Evolutionary conservation across 495 filamentous ascomycete species (phyloP).

Genomic region (Elasticomyces elasticus): DNA sequence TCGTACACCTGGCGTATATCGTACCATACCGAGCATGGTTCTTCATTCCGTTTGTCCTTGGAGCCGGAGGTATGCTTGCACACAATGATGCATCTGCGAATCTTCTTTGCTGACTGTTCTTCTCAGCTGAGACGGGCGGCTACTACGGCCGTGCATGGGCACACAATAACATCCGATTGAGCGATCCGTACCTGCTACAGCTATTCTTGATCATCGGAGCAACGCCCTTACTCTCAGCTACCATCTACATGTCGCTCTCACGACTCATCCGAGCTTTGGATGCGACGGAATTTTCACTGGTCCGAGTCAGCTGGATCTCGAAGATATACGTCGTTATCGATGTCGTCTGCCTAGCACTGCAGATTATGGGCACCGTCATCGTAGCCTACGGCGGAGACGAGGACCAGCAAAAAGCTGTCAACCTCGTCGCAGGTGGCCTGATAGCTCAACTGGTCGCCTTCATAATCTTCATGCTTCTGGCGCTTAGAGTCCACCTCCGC

Average conservation of each 20-base stretch:
- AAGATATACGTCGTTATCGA: slow-evolving; percentile 39
- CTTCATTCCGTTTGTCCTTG: slow-evolving; percentile 14
- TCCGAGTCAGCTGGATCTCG: slow-evolving; percentile 33
- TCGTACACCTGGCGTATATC: slow-evolving; percentile 2
- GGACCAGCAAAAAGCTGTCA: slow-evolving; percentile 6
- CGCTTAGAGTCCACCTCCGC: slow-evolving; percentile 34
- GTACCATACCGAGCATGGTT: slow-evolving; percentile 10
- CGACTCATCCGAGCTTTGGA: slow-evolving; percentile 35
- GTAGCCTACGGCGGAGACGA: slow-evolving; percentile 28
- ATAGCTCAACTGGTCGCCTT: slow-evolving; percentile 38
- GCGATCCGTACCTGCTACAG: slow-evolving; percentile 20
- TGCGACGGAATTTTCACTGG: slow-evolving; percentile 33
- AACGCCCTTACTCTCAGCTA: slow-evolving; percentile 34
- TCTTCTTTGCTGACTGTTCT: slow-evolving; percentile 21
- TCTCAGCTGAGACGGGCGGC: slow-evolving; percentile 36
- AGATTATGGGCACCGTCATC: slow-evolving; percentile 33
- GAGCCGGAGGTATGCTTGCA: slow-evolving; percentile 13
- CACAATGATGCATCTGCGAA: not conserved
- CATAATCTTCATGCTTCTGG: slow-evolving; percentile 34
- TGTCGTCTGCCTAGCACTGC: slow-evolving; percentile 35
- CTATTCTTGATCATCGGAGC: slow-evolving; percentile 34
- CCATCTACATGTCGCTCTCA: slow-evolving; percentile 38
- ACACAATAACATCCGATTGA: not conserved
- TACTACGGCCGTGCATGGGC: slow-evolving; percentile 30
- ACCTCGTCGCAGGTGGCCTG: slow-evolving; percentile 33